phyloP scores from a whole-genome alignment of 1,284 basidiomycete species.

The Hemileia vastatrix region DNA sequence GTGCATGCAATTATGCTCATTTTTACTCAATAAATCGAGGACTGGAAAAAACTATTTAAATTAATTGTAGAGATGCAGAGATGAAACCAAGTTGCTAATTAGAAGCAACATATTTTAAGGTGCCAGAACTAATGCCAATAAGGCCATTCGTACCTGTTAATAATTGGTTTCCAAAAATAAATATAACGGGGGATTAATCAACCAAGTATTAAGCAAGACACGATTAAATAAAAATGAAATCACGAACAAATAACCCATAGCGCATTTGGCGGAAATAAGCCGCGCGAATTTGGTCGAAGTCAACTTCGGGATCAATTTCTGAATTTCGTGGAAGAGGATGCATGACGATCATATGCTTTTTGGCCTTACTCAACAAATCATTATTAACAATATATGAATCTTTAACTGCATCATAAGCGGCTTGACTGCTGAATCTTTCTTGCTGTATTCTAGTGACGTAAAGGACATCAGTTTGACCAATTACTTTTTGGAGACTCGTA shows the following conservation, averaged over 20 bases:
- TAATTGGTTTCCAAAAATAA: too few species aligned
- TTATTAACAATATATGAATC: slow-evolving; percentile 90
- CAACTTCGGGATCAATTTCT: slow-evolving; percentile 98
- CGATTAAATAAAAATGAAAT: background rate
- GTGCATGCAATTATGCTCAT: too few species aligned
- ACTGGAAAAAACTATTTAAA: too few species aligned
- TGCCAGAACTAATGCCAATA: slow-evolving; percentile 15
- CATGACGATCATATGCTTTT: slow-evolving; percentile 96
- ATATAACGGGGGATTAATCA: too few species aligned
- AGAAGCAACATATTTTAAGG: background rate
- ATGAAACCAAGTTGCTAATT: background rate
- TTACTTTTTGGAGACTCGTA: slow-evolving; percentile 76
- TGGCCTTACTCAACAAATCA: slow-evolving; percentile 77
- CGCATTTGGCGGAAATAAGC: slow-evolving; percentile 99
- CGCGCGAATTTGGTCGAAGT: slow-evolving; percentile 85
- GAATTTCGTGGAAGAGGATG: slow-evolving; percentile 89
- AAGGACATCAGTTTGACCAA: slow-evolving; percentile 87
- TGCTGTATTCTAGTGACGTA: slow-evolving; percentile 95
- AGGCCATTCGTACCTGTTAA: slow-evolving; percentile 23
- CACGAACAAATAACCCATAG: slow-evolving; percentile 82
- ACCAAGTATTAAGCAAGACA: background rate
- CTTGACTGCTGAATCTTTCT: slow-evolving; percentile 75
- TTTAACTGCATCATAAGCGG: slow-evolving; percentile 83
- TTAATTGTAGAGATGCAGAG: too few species aligned
- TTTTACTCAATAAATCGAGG: too few species aligned